phyloP scores from a whole-genome alignment of 805 yeast species.

The Candida multigemmis region DNA sequence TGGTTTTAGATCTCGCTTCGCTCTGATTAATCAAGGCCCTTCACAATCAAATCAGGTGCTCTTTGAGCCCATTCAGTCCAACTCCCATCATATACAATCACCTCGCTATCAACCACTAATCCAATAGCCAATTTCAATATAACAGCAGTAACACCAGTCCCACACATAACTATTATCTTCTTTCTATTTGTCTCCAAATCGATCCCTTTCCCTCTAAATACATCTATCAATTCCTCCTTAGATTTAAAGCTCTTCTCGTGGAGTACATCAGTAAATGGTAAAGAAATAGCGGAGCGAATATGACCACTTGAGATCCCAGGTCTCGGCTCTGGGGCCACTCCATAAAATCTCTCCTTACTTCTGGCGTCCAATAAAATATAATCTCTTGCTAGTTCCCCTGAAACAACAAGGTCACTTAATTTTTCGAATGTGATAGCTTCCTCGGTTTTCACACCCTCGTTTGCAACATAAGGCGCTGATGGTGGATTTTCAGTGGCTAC shows the following conservation, averaged over 20 bases:
- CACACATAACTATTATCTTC: slow-evolving; percentile 84
- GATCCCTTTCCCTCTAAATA: slow-evolving; percentile 33
- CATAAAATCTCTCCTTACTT: slow-evolving; percentile 63
- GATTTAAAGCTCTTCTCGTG: slow-evolving; percentile 39
- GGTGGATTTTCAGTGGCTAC: too few relatives aligned
- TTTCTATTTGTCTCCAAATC: slow-evolving; percentile 31
- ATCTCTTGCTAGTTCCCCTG: slow-evolving; percentile 31
- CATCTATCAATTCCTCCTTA: slow-evolving; percentile 32
- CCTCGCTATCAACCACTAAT: slow-evolving; percentile 22
- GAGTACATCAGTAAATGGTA: slow-evolving; percentile 66
- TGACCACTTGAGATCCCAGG: slow-evolving; percentile 87
- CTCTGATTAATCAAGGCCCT: too few relatives aligned
- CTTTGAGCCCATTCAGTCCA: slow-evolving; percentile 85
- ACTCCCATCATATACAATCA: slow-evolving; percentile 61
- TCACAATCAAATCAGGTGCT: slow-evolving; percentile 52
- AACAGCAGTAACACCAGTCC: slow-evolving; percentile 94
- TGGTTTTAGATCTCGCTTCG: too few relatives aligned
- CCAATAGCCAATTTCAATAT: slow-evolving; percentile 65
- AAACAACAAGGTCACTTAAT: slow-evolving; percentile 46
- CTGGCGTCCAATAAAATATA: slow-evolving; percentile 77
- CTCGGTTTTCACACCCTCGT: too few relatives aligned
- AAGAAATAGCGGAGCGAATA: slow-evolving; percentile 66
- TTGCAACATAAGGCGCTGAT: too few relatives aligned
- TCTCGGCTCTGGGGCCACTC: slow-evolving; percentile 81
- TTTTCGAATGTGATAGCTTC: slow-evolving; percentile 64